These are phyloP conservation scores for Vitis hybrid DNA, from an alignment of 177 flowering plant species.

Conservation along the genomic window DNA sequence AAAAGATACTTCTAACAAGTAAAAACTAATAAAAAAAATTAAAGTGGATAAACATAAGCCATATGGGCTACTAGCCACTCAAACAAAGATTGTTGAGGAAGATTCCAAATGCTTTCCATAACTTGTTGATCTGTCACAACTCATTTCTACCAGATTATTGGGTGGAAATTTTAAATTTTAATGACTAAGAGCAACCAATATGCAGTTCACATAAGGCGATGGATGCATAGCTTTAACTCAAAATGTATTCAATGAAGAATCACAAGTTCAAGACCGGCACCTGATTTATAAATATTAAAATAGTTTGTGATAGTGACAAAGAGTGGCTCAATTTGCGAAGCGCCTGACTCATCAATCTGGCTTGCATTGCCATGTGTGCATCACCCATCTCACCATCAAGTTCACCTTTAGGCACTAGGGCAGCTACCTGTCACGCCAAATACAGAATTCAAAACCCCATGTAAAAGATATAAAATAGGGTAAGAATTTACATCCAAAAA, in stretches of 20 bases:
- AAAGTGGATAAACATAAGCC: too few species aligned
- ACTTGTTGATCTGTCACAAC: too few species aligned
- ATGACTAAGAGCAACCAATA: background rate
- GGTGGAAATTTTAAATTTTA: background rate
- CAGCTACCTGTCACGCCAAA: constrained; percentile 69
- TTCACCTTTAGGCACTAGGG: constrained; percentile 94
- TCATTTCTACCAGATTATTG: too few species aligned
- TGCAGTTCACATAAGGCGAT: background rate
- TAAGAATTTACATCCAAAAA: background rate
- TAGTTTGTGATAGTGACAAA: constrained; percentile 75
- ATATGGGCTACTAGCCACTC: too few species aligned
- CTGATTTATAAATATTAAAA: constrained; percentile 88
- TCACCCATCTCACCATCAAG: constrained; percentile 99
- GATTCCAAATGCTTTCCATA: too few species aligned
- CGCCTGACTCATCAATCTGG: constrained; percentile 98
- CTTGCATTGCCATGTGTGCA: constrained; percentile 99
- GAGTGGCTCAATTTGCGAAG: constrained; percentile 94
- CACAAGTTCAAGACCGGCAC: constrained; percentile 25
- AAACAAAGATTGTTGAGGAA: too few species aligned
- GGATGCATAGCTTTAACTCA: background rate
- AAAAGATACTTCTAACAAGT: too few species aligned
- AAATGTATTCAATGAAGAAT: too few species aligned
- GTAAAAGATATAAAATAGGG: background rate
- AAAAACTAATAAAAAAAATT: too few species aligned
- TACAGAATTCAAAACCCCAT: constrained; percentile 4